Conservation (phyloP, 164 flowering plant genomes). For the Euptelea pleiosperma region DNA sequence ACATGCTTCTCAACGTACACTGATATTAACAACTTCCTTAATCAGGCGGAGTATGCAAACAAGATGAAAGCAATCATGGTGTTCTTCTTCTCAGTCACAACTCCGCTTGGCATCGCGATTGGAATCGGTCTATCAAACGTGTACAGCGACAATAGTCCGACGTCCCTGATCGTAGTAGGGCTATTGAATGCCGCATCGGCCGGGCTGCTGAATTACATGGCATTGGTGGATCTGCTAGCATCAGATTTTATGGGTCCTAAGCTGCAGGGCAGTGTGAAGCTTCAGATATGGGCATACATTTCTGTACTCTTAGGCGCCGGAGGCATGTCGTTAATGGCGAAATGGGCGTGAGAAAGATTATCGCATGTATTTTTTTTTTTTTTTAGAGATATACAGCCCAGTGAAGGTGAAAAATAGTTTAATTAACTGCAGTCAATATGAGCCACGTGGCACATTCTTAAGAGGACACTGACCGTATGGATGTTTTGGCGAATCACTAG, state of each 20-base stretch:
- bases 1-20: too few relatives aligned
- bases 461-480: too few relatives aligned
- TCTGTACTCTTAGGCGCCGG: constrained; percentile 24
- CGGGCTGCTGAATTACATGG: constrained; percentile 27
- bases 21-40: background rate
- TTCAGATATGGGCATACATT: constrained; percentile 9
- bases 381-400: too few relatives aligned
- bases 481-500: too few relatives aligned
- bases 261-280: constrained; percentile 17
- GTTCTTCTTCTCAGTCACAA: constrained; percentile 22
- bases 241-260: constrained; percentile 21
- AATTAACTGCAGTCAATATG: too few relatives aligned
- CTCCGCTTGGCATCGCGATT: constrained; percentile 17
- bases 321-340: constrained; percentile 25
- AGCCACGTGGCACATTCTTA: too few relatives aligned
- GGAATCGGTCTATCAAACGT: constrained; percentile 15
- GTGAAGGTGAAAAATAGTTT: too few relatives aligned
- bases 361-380: too few relatives aligned
- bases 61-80: constrained; percentile 14
- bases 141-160: constrained; percentile 19
- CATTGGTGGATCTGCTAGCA: constrained; percentile 22
- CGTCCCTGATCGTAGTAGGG: constrained; percentile 19
- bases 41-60: constrained; percentile 14
- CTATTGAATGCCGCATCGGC: constrained; percentile 23
- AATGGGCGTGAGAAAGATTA: constrained; percentile 26